phyloP scores from a whole-genome alignment of 805 yeast species.

The Limtongozyma cylindracea region DNA sequence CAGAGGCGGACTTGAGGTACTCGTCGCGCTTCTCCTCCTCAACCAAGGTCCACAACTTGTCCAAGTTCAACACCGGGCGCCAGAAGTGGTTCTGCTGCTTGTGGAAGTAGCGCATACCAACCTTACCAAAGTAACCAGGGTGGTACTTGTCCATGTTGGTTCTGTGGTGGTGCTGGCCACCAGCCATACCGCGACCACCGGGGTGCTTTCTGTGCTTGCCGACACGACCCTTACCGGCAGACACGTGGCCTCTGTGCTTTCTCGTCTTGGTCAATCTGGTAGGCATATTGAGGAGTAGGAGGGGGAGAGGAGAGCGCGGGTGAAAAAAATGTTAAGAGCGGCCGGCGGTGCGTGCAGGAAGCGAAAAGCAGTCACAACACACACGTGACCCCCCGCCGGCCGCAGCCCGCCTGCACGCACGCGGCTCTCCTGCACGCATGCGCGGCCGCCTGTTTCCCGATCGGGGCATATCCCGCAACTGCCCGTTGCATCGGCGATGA shows the following conservation, averaged over 20 bases:
- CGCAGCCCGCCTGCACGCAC: constrained; percentile 1
- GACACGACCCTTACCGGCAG: constrained; percentile 99
- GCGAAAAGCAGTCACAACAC: neutral
- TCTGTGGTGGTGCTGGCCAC: constrained; percentile 99
- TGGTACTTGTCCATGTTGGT: constrained; percentile 99
- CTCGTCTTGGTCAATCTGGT: constrained; percentile 98
- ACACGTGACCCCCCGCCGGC: neutral
- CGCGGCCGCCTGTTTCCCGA: neutral
- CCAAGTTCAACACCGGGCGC: constrained; percentile 95
- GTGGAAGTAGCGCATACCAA: constrained; percentile 99
- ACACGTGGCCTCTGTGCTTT: constrained; percentile 99
- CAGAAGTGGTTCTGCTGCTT: constrained; percentile 84
- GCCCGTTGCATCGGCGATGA: constrained; percentile 1
- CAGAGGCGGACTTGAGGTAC: constrained; percentile 62
- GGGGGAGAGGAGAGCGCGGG: neutral
- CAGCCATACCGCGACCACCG: constrained; percentile 99
- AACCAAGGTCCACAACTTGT: constrained; percentile 94
- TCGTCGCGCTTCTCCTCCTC: constrained; percentile 87
- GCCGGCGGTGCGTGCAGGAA: neutral
- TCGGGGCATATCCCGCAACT: constrained; percentile 1
- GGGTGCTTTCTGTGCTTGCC: constrained; percentile 99
- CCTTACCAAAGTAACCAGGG: constrained; percentile 99
- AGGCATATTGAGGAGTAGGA: constrained; percentile 32
- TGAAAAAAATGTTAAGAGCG: neutral
- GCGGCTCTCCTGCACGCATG: constrained; percentile 1